Conservation (phyloP, 1,139 yeast species). For the Arxiozyma slooffiae region DNA sequence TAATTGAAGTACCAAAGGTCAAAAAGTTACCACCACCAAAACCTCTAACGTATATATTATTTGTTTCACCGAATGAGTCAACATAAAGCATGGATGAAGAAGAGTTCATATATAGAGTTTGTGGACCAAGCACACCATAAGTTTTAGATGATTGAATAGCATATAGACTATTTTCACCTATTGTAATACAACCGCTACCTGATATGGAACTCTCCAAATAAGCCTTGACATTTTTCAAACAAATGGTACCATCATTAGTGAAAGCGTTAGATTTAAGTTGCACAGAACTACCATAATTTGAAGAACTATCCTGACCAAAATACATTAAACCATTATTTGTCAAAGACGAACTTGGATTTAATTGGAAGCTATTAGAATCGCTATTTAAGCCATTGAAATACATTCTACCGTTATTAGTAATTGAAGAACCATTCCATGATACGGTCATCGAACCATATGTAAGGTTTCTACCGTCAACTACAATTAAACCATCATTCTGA, state of each 20-base stretch:
- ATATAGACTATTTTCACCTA: slow-evolving; percentile 11
- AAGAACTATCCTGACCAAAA: slow-evolving; percentile 8
- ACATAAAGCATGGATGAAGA: slow-evolving; percentile 11
- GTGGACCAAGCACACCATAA: slow-evolving; percentile 8
- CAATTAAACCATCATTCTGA: slow-evolving; percentile 10
- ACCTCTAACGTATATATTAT: slow-evolving; percentile 11
- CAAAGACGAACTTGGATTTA: slow-evolving; percentile 7
- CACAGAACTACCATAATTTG: slow-evolving; percentile 6
- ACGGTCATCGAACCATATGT: slow-evolving; percentile 7
- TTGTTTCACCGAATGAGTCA: slow-evolving; percentile 9
- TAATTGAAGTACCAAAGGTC: slow-evolving; percentile 9
- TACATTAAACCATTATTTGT: slow-evolving; percentile 10
- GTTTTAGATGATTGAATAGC: slow-evolving; percentile 6
- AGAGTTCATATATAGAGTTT: slow-evolving; percentile 12
- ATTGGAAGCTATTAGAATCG: slow-evolving; percentile 6
- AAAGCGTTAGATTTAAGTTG: slow-evolving; percentile 7
- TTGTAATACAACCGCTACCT: slow-evolving; percentile 14
- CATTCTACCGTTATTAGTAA: slow-evolving; percentile 11
- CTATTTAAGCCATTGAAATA: slow-evolving; percentile 9
- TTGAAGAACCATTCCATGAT: slow-evolving; percentile 9
- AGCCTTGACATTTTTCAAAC: slow-evolving; percentile 9
- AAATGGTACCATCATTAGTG: slow-evolving; percentile 13
- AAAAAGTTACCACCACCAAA: slow-evolving; percentile 11
- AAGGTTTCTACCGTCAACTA: slow-evolving; percentile 11
- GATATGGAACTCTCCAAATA: slow-evolving; percentile 7